Conservation (phyloP, 129 eudicot species). For the Escallonia rubra region DNA sequence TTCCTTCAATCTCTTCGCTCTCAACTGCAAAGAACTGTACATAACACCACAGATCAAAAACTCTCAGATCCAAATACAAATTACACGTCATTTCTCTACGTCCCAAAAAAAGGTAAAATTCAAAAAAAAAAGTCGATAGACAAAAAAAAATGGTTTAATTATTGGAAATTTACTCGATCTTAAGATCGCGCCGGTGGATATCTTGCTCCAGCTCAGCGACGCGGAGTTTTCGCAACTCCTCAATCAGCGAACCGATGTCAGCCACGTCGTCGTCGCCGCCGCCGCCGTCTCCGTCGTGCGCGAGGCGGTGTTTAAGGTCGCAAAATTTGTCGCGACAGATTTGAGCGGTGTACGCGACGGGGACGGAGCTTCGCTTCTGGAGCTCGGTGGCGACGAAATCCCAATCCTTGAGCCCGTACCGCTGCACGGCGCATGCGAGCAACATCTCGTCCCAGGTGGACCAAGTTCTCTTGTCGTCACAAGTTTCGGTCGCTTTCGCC, state of each 20-base stretch:
- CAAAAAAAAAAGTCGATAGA: not conserved
- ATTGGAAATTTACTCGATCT: conserved; percentile 46
- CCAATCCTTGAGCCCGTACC: conserved; percentile 56
- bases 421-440: conserved; percentile 58
- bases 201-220: conserved; percentile 50
- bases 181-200: conserved; percentile 48
- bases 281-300: not conserved
- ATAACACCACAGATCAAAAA: conserved; percentile 6
- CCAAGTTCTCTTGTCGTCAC: conserved; percentile 17
- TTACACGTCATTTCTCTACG: not conserved
- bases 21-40: conserved; percentile 45
- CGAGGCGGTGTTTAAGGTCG: conserved; percentile 38
- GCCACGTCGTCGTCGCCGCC: conserved; percentile 5
- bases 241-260: conserved; percentile 15
- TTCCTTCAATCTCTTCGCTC: conserved; percentile 47
- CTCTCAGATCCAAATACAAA: conserved; percentile 11
- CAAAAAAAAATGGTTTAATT: not conserved
- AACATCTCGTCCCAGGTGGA: conserved; percentile 64
- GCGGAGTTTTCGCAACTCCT: conserved; percentile 47
- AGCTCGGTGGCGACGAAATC: conserved; percentile 39
- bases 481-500: not conserved
- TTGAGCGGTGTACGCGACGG: conserved; percentile 18
- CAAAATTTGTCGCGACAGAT: conserved; percentile 33
- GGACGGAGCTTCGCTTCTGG: conserved; percentile 19
- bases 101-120: not conserved